Evolutionary conservation across 345 rosid genomes (phyloP), one percentile per base, ranked within the genome.

Genomic region (Linum usitatissimum): DNA sequence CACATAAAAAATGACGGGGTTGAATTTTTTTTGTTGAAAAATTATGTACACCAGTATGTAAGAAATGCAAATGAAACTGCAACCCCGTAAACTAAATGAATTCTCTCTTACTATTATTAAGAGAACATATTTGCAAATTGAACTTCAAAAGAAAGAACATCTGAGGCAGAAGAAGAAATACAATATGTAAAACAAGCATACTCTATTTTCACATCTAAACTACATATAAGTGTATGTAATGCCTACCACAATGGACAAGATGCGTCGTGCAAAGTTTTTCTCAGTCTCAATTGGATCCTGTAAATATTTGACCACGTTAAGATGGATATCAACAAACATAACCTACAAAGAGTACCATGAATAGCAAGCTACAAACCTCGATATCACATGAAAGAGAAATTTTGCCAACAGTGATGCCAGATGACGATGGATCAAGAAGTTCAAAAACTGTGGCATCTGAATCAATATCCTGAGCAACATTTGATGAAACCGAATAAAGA

Each of bases 251-350:
- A 92, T 78, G 45, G 95, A 83, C 76, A 92, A 79, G 63, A 92
- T 84, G 61, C 93, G 88, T 57, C 81, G 86, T 51, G 93, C 92
- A 83, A 92, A 88, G 58, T 80, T 66, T 78, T 73, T 92, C 80
- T 92, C 91, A 0, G 96, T 86, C 74, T 92, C 98, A 56, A 81
- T 40, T 61, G 95, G 98, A 73, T 92, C 98, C 98, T 88, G 76
- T 42, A 66, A 75, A 62, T 30, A 19, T 57, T 62, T 65, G 51
- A 66, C 18, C 55, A 66, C 15, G 62, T 74, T 59, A 70, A 70
- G 36, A 48, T 53, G 28, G 71, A 23, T 57, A 40, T 48, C 42
- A 45, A 42, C 31, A 65, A 48, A 18, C 18, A 21, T 30, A 64
- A 54, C 34, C 28, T 40, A 55, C 14, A 57, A 60, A 42, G 4